A percentile compares a stretch with the other conserved stretches of the same genome.
phyloP scores from a whole-genome alignment of 352 stramenopile species.

The Phytophthora citrophthora region DNA sequence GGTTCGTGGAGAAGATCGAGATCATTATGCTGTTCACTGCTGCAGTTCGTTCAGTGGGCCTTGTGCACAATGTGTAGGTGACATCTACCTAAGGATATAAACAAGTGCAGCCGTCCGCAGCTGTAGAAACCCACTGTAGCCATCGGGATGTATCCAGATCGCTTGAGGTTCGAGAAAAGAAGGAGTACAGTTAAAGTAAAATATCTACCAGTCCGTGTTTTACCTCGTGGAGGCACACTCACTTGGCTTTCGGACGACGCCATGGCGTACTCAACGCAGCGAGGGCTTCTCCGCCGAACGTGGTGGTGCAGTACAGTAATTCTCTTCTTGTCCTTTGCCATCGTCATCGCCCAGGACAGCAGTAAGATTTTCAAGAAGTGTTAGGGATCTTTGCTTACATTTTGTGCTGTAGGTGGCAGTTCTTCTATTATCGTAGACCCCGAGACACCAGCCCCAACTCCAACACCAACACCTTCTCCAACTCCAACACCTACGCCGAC shows the following conservation, averaged over 20 bases:
- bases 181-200: background rate
- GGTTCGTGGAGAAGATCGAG: no score
- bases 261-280: constrained; percentile 1
- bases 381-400: background rate
- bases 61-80: no score
- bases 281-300: background rate
- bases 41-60: no score
- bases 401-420: background rate
- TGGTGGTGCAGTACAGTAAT: background rate
- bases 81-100: no score
- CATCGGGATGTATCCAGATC: background rate
- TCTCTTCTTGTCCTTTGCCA: background rate
- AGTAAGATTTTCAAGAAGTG: background rate
- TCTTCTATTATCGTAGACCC: constrained; percentile 2
- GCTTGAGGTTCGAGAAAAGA: background rate
- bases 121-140: background rate
- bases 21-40: no score
- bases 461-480: background rate
- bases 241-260: background rate
- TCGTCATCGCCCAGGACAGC: background rate
- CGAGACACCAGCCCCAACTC: background rate
- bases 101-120: no score
- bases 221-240: background rate
- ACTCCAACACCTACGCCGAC: background rate
- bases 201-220: background rate